phyloP scores from a whole-genome alignment of 1,284 basidiomycete genomes.

The Sanghuangporus baumii region DNA sequence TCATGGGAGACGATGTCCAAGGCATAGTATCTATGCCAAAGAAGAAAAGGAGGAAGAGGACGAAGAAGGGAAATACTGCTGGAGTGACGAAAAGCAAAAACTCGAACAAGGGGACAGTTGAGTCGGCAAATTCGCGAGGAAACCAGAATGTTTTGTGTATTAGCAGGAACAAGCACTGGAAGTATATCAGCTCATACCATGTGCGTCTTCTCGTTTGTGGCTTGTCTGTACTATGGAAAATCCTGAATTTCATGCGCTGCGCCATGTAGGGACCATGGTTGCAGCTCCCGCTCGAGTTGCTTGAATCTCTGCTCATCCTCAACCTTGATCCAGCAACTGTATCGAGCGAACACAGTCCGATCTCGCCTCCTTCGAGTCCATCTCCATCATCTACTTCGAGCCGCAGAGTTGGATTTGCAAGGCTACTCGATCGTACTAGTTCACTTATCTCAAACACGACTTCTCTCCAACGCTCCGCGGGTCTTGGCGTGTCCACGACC shows the following conservation, averaged over 20 bases:
- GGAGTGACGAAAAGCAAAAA: conserved; percentile 35
- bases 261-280: conserved; percentile 71
- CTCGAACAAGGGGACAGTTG: conserved; percentile 19
- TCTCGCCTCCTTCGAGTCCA: conserved; percentile 18
- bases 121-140: conserved; percentile 26
- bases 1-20: background rate
- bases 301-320: conserved; percentile 70
- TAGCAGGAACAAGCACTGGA: conserved; percentile 83
- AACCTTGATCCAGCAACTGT: conserved; percentile 69
- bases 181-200: conserved; percentile 83
- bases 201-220: conserved; percentile 38
- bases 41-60: conserved; percentile 73
- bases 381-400: conserved; percentile 11
- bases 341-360: conserved; percentile 32
- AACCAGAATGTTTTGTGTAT: conserved; percentile 64
- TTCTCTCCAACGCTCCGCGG: conserved; percentile 35
- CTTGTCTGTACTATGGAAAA: background rate
- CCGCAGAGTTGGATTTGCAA: conserved; percentile 29
- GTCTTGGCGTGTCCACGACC: too few relatives aligned
- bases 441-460: conserved; percentile 44
- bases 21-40: conserved; percentile 32
- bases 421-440: conserved; percentile 33
- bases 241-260: background rate
- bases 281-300: conserved; percentile 74
- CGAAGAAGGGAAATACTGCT: conserved; percentile 37